These are phyloP conservation scores for Funneliformis caledonium DNA, from an alignment of 371 early-diverging fungal species.

Conservation along the genomic window DNA sequence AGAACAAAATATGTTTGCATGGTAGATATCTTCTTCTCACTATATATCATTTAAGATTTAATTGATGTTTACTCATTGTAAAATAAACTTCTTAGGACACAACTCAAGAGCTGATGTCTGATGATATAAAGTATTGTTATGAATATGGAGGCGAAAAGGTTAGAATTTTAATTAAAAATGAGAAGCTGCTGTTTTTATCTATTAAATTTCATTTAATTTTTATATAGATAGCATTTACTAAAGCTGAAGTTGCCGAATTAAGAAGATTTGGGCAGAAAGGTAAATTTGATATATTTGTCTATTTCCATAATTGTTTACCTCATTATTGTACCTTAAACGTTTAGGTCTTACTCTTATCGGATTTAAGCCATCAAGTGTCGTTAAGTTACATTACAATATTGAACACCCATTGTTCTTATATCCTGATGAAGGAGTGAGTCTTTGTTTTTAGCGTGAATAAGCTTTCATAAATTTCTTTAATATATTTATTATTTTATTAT, in stretches of 20 bases:
- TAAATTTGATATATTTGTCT: conserved; percentile 42
- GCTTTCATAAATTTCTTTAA: not conserved
- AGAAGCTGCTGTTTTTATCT: not conserved
- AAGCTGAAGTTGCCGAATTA: conserved; percentile 59
- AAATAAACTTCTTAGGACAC: conserved; percentile 20
- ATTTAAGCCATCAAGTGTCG: conserved; percentile 55
- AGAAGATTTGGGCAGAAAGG: conserved; percentile 58
- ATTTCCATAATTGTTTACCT: not conserved
- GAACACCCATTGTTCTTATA: conserved; percentile 69
- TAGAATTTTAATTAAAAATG: not conserved
- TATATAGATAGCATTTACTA: conserved; percentile 59
- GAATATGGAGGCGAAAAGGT: conserved; percentile 63
- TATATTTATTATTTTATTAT: not conserved
- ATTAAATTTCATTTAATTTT: conserved; percentile 20
- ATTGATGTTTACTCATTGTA: not conserved
- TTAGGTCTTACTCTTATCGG: conserved; percentile 69
- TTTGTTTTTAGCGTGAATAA: not conserved
- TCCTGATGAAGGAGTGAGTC: conserved; percentile 71
- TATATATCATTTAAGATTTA: too few relatives aligned
- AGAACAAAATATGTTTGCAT: conserved; percentile 29
- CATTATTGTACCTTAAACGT: conserved; percentile 31
- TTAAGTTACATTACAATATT: conserved; percentile 61
- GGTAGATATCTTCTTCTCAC: conserved; percentile 4
- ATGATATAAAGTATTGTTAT: conserved; percentile 52
- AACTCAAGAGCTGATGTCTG: not conserved